Percentiles rank a stretch among this genome's conserved stretches.
phyloP scores from a whole-genome alignment of 2,329 filamentous ascomycete genomes.

The Ophiostoma piceae region DNA sequence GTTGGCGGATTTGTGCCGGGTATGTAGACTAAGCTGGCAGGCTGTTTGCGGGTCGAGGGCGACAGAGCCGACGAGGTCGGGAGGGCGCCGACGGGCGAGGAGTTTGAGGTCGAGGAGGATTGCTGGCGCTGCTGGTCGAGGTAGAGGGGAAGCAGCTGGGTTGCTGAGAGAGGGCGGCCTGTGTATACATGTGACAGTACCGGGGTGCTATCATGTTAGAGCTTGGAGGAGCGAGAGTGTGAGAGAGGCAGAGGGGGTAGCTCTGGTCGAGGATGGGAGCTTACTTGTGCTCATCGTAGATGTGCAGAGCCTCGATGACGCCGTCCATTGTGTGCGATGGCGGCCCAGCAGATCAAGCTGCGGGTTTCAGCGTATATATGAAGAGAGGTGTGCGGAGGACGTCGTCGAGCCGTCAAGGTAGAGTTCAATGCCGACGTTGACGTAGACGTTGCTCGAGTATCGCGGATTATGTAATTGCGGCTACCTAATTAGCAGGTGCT shows the following conservation, averaged over 20 bases:
- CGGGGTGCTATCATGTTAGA: constrained; percentile 54
- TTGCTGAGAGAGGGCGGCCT: constrained; percentile 70
- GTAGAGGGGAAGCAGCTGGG: constrained; percentile 77
- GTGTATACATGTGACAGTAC: constrained; percentile 87
- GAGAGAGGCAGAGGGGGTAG: neutral
- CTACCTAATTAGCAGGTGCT: constrained; percentile 6
- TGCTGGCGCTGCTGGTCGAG: constrained; percentile 60
- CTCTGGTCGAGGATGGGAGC: constrained; percentile 28
- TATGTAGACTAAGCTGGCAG: constrained; percentile 81
- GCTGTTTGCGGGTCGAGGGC: constrained; percentile 45
- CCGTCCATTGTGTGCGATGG: constrained; percentile 59
- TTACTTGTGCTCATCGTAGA: constrained; percentile 93
- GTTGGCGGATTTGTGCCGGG: constrained; percentile 77
- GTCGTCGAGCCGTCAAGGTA: neutral
- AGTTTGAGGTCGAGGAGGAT: neutral
- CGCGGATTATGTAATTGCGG: constrained; percentile 7
- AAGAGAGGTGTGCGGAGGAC: neutral
- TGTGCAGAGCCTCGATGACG: constrained; percentile 90
- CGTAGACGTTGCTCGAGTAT: neutral
- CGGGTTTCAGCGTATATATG: neutral
- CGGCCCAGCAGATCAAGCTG: neutral
- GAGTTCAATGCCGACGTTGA: constrained; percentile 1
- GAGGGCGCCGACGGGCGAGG: neutral
- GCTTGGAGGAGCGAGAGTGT: neutral
- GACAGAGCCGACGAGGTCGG: constrained; percentile 2